Percentiles rank a stretch among this genome's conserved stretches.
Evolutionary conservation across 140 eudicot genomes (phyloP).

Genomic region (Senecio squalidus): DNA sequence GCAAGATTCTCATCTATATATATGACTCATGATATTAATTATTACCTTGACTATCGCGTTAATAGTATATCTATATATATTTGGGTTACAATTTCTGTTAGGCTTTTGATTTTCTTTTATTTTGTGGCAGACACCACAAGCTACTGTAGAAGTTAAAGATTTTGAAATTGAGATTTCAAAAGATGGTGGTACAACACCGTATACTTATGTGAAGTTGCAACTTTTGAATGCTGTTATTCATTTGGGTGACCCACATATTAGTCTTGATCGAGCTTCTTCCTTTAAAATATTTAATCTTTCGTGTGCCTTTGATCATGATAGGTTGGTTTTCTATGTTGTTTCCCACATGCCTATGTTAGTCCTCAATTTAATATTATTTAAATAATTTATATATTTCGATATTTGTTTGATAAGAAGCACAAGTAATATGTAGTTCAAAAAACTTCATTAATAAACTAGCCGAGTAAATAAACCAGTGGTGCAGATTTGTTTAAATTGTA

Average conservation of each 20-base stretch:
- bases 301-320: slow-evolving; percentile 80
- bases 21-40: slow-evolving; percentile 28
- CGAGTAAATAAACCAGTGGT: too few species aligned
- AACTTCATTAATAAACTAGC: too few species aligned
- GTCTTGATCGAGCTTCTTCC: slow-evolving; percentile 48
- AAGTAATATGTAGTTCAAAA: too few species aligned
- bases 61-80: too few species aligned
- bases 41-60: neutral
- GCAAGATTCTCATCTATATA: slow-evolving; percentile 84
- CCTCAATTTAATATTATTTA: neutral
- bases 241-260: slow-evolving; percentile 47
- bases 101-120: too few species aligned
- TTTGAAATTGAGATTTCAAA: slow-evolving; percentile 77
- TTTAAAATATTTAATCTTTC: slow-evolving; percentile 61
- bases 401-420: too few species aligned
- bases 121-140: slow-evolving; percentile 75
- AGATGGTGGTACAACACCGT: slow-evolving; percentile 70
- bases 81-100: too few species aligned
- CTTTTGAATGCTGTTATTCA: slow-evolving; percentile 68
- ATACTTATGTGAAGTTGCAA: slow-evolving; percentile 62
- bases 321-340: slow-evolving; percentile 48
- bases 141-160: slow-evolving; percentile 74
- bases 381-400: neutral
- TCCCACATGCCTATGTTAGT: neutral
- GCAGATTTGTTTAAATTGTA: too few species aligned